Conservation (phyloP, 106 monocot genomes). For the Acorus gramineus region DNA sequence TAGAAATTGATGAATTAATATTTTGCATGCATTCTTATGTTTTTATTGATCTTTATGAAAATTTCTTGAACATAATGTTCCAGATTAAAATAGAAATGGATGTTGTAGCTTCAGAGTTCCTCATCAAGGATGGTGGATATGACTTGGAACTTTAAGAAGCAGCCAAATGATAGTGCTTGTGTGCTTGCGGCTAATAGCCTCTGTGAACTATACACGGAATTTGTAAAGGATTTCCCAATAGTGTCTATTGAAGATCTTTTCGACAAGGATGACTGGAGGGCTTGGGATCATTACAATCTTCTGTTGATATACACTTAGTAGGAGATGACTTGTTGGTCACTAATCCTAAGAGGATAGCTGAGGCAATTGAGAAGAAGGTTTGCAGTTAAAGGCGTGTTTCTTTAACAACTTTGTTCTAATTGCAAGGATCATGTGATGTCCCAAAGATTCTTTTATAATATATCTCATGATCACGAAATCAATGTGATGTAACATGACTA, state of each 20-base stretch:
- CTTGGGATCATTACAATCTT: constrained; percentile 74
- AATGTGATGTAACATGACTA: no score
- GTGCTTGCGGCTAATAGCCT: constrained; percentile 50
- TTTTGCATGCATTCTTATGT: neutral
- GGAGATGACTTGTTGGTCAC: constrained; percentile 97
- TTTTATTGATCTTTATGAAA: neutral
- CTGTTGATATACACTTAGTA: constrained; percentile 82
- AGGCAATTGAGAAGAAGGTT: constrained; percentile 81
- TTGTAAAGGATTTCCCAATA: constrained; percentile 87
- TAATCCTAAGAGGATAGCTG: constrained; percentile 84
- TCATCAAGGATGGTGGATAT: constrained; percentile 74
- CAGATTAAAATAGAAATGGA: constrained; percentile 99
- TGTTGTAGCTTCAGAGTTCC: constrained; percentile 92
- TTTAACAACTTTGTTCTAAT: neutral
- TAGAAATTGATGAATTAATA: neutral
- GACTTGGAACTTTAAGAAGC: constrained; percentile 85
- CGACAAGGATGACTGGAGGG: constrained; percentile 94
- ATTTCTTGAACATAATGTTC: neutral
- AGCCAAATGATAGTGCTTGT: constrained; percentile 86
- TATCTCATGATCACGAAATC: no score
- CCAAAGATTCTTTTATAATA: no score
- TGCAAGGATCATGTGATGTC: constrained; percentile 1
- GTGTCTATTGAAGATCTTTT: constrained; percentile 97
- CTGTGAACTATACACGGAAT: constrained; percentile 77
- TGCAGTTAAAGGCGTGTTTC: constrained; percentile 57